Conservation (phyloP, 257 asterid species). For the Przewalskia tangutica region DNA sequence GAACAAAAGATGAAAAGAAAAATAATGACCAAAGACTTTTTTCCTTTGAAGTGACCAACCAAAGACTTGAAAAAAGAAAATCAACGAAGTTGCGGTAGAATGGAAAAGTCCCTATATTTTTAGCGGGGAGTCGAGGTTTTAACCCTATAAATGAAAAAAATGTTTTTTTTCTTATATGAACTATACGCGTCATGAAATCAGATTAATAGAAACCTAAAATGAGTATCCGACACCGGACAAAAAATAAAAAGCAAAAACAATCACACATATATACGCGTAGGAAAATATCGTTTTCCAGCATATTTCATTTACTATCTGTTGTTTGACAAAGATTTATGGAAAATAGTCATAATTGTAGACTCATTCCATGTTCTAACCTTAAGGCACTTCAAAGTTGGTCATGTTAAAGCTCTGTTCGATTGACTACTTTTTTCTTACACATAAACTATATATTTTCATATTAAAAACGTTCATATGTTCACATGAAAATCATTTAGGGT, state of each 20-base stretch:
- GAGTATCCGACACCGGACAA: fast-evolving
- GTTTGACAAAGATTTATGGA: background rate
- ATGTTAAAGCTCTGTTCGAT: background rate
- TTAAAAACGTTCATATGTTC: no score
- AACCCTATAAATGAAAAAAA: no score
- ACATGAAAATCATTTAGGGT: no score
- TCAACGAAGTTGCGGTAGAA: no score
- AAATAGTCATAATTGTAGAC: background rate
- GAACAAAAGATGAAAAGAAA: background rate
- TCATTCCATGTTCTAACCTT: background rate
- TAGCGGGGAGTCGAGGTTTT: no score
- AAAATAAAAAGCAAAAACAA: background rate
- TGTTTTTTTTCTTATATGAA: no score
- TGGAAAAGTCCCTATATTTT: no score
- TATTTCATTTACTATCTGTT: background rate
- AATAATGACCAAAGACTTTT: background rate
- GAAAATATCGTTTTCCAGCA: background rate
- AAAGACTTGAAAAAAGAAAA: background rate
- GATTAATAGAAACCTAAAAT: no score
- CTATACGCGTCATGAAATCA: no score
- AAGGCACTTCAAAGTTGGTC: background rate
- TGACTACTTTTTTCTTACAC: background rate
- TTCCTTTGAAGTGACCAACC: background rate
- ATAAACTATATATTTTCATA: no score
- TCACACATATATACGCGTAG: background rate